A percentile compares a stretch with the other conserved stretches of the same genome.
These are phyloP conservation scores for Phlebiopsis gigantea DNA, from an alignment of 768 basidiomycete genomes.

Conservation along the genomic window DNA sequence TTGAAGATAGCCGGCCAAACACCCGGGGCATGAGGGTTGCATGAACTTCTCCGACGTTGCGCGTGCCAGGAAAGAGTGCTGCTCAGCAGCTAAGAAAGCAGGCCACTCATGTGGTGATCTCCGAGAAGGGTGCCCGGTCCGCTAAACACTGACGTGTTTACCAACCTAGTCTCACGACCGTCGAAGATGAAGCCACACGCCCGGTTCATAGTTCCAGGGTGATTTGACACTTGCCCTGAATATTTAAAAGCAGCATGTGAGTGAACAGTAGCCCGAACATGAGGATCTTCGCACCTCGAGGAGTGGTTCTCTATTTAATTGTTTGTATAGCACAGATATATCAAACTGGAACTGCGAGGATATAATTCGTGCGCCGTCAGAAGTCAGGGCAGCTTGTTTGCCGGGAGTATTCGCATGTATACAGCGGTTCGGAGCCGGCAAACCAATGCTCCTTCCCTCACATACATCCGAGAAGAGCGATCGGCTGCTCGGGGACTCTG, in stretches of 20 bases:
- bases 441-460: not conserved
- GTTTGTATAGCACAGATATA: not conserved
- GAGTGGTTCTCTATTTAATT: not conserved
- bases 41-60: not conserved
- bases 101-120: not conserved
- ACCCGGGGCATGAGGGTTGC: not conserved
- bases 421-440: not conserved
- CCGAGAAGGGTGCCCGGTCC: not conserved
- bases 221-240: too few relatives aligned
- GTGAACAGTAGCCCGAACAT: too few relatives aligned
- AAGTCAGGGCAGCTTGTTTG: not conserved
- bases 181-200: not conserved
- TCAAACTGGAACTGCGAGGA: not conserved
- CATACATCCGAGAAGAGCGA: not conserved
- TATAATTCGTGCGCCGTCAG: not conserved
- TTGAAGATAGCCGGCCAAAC: not conserved
- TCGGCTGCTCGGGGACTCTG: not conserved
- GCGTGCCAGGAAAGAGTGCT: not conserved
- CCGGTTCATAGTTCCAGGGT: too few relatives aligned
- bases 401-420: not conserved
- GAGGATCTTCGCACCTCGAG: not conserved
- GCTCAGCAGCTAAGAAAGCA: not conserved
- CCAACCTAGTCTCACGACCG: not conserved
- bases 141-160: not conserved
- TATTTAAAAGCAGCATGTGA: too few relatives aligned